Evolutionary conservation across 805 yeast genomes (phyloP).

Genomic region (Candida lessepsii): DNA sequence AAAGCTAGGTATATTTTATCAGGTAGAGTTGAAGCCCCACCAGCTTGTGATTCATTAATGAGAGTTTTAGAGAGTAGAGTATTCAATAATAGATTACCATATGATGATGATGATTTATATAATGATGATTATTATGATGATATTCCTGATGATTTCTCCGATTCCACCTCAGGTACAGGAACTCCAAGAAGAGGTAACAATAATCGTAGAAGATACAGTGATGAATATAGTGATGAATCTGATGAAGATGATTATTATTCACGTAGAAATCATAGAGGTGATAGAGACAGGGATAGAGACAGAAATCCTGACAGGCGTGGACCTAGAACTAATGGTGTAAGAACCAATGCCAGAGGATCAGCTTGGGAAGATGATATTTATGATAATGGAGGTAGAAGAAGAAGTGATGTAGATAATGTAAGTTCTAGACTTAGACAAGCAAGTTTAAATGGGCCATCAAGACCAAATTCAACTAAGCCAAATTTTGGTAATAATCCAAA

Average conservation of each 20-base stretch:
- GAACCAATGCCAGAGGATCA: constrained; percentile 18
- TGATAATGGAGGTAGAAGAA: constrained; percentile 48
- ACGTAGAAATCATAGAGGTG: constrained; percentile 29
- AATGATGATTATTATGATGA: constrained; percentile 74
- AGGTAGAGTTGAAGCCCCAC: constrained; percentile 91
- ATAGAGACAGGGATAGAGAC: constrained; percentile 17
- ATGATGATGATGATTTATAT: constrained; percentile 48
- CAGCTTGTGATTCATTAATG: constrained; percentile 83
- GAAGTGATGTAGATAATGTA: constrained; percentile 35
- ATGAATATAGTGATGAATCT: constrained; percentile 28
- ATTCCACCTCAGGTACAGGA: constrained; percentile 45
- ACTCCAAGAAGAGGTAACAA: constrained; percentile 24
- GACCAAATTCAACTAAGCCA: constrained; percentile 42
- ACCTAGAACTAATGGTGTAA: constrained; percentile 8
- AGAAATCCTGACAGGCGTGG: constrained; percentile 1
- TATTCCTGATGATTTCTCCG: constrained; percentile 58
- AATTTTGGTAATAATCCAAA: constrained; percentile 37
- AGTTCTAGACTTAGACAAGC: constrained; percentile 34
- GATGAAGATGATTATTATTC: constrained; percentile 30
- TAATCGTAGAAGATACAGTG: constrained; percentile 27
- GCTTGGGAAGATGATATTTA: constrained; percentile 86
- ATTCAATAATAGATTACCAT: constrained; percentile 57
- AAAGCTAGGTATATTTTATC: constrained; percentile 82
- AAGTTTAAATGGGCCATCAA: constrained; percentile 30
- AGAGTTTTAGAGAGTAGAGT: constrained; percentile 84